Base-by-base conservation (phyloP, 148 eudicot genomes). In the Euryodendron excelsum region DNA sequence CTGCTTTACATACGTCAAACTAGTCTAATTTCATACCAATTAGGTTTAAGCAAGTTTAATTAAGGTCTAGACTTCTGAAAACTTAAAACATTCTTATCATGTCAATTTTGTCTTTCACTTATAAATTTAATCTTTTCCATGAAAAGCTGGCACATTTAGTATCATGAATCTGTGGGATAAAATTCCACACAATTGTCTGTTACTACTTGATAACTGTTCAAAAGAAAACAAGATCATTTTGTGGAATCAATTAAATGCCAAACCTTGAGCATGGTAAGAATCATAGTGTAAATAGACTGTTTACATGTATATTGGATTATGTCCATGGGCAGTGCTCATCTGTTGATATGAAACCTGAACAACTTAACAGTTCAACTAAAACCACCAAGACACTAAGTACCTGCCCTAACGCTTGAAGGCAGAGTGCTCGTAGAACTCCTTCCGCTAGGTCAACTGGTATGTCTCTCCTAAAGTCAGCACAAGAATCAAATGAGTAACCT, bases 361-460 rank as follows among this genome's bases (percentile, higher is more conserved):
- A 74, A 61, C 62, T 75, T 75, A 44, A 79, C 36, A 33, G 77
- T 52, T 45, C 56, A 69, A 72, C 41, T 65, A 34, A 37, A 64
- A 64, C 80, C 34, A 23, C 17, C 13, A 33, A 75, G 33, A 17
- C 61, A 77, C 27, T 72, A 28, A 74, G 41, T 89, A 96, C 99
- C 98, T 96, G 98, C 37, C 98, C 98, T 69, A 96, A 73, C 71
- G 97, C 99, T 82, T 96, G 97, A 84, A 96, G 87, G 78, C 94
- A 91, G 66, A 90, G 97, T 77, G 99, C 99, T 64, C 99, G 89
- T 73, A 93, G 84, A 80, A 87, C 94, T 77, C 99, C 99, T 90
- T 93, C 99, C 64, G 94, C 90, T 72, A 96, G 87, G 85, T 96
- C 99, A 67, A 96, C 99, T 30, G 99, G 99, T 73, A 96, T 88